phyloP scores from a whole-genome alignment of 2,329 filamentous ascomycete genomes.

The Myriosclerotinia duriaeana region DNA sequence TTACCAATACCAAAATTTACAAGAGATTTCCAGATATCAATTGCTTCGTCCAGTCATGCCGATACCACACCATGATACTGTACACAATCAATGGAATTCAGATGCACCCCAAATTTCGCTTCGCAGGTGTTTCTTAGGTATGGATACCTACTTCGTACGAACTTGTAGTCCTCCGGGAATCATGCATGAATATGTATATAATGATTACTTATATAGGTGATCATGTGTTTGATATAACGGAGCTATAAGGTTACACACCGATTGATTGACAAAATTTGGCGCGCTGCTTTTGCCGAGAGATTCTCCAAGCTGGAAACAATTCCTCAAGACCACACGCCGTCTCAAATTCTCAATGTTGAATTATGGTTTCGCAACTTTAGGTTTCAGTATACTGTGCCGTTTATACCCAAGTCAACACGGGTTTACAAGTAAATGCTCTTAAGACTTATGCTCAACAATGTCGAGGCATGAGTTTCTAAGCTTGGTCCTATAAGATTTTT shows the following conservation, averaged over 20 bases:
- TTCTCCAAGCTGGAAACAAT: constrained; percentile 37
- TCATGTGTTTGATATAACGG: constrained; percentile 39
- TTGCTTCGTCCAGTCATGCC: constrained; percentile 47
- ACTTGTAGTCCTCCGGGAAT: neutral
- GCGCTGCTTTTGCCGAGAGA: constrained; percentile 40
- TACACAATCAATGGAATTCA: constrained; percentile 45
- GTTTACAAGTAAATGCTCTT: constrained; percentile 45
- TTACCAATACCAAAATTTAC: constrained; percentile 50
- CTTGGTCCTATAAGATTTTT: constrained; percentile 22
- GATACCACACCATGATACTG: constrained; percentile 43
- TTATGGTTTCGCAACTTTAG: constrained; percentile 47
- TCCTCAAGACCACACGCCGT: constrained; percentile 41
- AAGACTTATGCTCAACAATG: constrained; percentile 26
- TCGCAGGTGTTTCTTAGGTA: constrained; percentile 47
- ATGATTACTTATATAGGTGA: constrained; percentile 29
- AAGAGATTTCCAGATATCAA: constrained; percentile 44
- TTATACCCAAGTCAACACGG: constrained; percentile 48
- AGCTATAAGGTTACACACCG: constrained; percentile 30
- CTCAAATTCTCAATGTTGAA: constrained; percentile 46
- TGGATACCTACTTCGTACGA: no score
- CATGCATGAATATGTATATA: constrained; percentile 7
- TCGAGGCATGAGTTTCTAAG: neutral
- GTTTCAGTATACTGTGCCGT: constrained; percentile 42
- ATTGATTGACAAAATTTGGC: constrained; percentile 41
- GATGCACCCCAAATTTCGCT: constrained; percentile 46